These are phyloP conservation scores for Scenedesmus sp. DNA, from an alignment of 163 green algal species.

Conservation along the genomic window DNA sequence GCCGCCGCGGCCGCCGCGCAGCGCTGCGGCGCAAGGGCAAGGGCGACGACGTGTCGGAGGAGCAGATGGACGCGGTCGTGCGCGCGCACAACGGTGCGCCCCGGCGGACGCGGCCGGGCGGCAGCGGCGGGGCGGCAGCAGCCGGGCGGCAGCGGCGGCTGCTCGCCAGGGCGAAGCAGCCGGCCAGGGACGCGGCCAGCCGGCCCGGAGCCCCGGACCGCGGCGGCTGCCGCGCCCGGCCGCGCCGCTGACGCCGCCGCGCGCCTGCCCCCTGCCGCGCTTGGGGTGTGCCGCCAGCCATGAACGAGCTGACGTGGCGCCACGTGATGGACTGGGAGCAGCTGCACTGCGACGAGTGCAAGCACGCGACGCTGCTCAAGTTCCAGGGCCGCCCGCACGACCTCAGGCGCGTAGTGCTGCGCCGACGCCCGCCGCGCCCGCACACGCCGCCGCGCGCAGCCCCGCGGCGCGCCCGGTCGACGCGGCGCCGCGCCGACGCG, in stretches of 20 bases:
- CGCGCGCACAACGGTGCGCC: slow-evolving; percentile 89
- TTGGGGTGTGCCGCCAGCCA: slow-evolving; percentile 62
- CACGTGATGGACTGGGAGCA: slow-evolving; percentile 82
- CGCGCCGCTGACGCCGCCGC: no score
- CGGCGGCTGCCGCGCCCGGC: no score
- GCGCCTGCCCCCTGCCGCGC: no score
- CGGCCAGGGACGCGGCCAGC: no score
- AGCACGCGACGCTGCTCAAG: slow-evolving; percentile 77
- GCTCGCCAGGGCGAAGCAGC: no score
- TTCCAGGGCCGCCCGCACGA: slow-evolving; percentile 93
- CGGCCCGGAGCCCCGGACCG: no score
- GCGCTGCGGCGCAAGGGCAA: slow-evolving; percentile 94
- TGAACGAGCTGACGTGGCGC: slow-evolving; percentile 94
- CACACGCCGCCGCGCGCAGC: slow-evolving; percentile 1
- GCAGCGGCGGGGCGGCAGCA: not conserved
- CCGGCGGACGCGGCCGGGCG: not conserved
- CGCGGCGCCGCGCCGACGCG: not conserved
- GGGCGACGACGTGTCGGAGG: slow-evolving; percentile 88
- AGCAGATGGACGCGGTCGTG: slow-evolving; percentile 93
- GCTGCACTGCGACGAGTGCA: slow-evolving; percentile 81
- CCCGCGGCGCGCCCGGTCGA: no score
- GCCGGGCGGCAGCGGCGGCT: not conserved
- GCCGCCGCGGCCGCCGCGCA: slow-evolving; percentile 55
- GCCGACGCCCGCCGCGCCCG: no score
- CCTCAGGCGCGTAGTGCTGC: slow-evolving; percentile 73